phyloP scores from a whole-genome alignment of 73 alveolate species.

The Strombidium stylifer region DNA sequence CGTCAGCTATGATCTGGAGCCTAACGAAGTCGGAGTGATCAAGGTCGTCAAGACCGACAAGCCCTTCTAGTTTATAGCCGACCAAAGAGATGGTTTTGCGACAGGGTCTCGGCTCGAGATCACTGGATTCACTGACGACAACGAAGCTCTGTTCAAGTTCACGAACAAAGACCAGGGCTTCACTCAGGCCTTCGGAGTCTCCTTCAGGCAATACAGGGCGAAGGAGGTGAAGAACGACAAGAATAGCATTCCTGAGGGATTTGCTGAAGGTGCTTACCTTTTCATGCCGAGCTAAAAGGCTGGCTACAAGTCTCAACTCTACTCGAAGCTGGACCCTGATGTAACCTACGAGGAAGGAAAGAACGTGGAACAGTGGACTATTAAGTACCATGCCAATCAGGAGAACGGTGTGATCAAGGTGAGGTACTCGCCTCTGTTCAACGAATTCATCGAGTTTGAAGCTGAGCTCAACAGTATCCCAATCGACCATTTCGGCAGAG shows the following conservation, averaged over 20 bases:
- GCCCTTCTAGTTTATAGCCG: too few relatives aligned
- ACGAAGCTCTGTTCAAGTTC: not conserved
- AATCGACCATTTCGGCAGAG: not conserved
- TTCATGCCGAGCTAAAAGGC: not conserved
- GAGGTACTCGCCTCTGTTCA: not conserved
- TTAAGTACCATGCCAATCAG: not conserved
- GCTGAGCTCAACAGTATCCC: not conserved
- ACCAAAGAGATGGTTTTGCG: too few relatives aligned
- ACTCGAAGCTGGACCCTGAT: not conserved
- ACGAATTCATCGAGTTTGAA: conserved; percentile 3
- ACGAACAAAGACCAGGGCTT: not conserved
- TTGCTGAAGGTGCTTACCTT: too few relatives aligned
- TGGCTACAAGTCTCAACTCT: not conserved
- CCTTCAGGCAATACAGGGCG: not conserved
- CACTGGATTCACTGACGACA: not conserved
- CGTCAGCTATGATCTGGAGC: too few relatives aligned
- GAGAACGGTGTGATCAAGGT: not conserved
- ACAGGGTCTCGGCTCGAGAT: not conserved
- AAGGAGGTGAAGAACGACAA: too few relatives aligned
- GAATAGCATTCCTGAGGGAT: too few relatives aligned
- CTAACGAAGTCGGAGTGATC: too few relatives aligned
- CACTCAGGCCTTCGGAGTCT: not conserved
- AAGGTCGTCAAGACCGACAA: too few relatives aligned
- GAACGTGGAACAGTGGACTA: not conserved
- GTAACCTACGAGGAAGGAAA: not conserved